A percentile compares a stretch with the other conserved stretches of the same genome.
Evolutionary conservation across 2,329 filamentous ascomycete genomes (phyloP).

Genomic region (Xylaria sp.): DNA sequence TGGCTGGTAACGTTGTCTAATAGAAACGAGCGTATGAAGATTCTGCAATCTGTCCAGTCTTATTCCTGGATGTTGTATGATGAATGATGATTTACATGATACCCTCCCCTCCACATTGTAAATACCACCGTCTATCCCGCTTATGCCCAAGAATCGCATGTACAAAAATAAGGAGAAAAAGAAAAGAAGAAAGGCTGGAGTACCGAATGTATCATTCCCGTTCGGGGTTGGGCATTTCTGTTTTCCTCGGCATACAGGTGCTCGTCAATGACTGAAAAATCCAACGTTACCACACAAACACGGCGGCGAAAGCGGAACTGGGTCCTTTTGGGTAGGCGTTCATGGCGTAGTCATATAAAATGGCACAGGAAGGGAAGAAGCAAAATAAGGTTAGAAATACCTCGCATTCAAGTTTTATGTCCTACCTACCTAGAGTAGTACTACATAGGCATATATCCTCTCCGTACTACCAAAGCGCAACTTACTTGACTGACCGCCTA

Average conservation of each 20-base stretch:
- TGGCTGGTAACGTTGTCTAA: conserved; percentile 81
- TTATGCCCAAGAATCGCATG: not conserved
- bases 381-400: conserved; percentile 1
- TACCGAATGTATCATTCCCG: not conserved
- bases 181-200: conserved; percentile 4
- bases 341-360: conserved; percentile 18
- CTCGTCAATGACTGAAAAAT: not conserved
- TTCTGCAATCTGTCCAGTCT: not conserved
- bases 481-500: not conserved
- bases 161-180: conserved; percentile 12
- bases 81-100: conserved; percentile 25
- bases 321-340: conserved; percentile 19
- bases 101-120: conserved; percentile 26
- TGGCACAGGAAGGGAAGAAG: not conserved
- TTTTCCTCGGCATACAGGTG: conserved; percentile 7
- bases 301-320: conserved; percentile 2
- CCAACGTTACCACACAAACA: conserved; percentile 1
- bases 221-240: not conserved
- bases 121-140: conserved; percentile 10
- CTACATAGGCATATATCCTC: not conserved
- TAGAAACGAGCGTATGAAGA: not conserved
- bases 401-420: conserved; percentile 6
- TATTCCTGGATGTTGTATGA: conserved; percentile 4
- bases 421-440: not conserved
- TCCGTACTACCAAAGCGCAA: not conserved